Evolutionary conservation across 2,329 filamentous ascomycete species (phyloP).

Genomic region (Calonectria naviculata): DNA sequence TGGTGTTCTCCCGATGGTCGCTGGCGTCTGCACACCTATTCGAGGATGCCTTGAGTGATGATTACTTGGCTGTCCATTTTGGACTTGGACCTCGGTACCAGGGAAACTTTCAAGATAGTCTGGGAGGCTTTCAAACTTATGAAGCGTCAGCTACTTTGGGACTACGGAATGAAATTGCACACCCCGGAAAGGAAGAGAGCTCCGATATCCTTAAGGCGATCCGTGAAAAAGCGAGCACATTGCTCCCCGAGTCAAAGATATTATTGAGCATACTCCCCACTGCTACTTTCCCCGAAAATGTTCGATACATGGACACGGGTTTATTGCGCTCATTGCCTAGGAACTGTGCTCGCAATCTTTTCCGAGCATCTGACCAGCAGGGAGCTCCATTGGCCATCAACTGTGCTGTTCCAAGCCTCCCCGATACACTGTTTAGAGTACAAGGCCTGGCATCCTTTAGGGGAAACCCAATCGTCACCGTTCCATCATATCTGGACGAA

Average conservation of each 20-base stretch:
- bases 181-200: conserved; percentile 88
- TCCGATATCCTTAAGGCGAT: conserved; percentile 94
- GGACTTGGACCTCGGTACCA: conserved; percentile 91
- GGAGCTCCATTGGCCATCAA: conserved; percentile 88
- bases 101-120: conserved; percentile 95
- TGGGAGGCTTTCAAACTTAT: conserved; percentile 97
- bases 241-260: conserved; percentile 85
- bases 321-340: conserved; percentile 82
- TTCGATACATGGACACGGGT: conserved; percentile 80
- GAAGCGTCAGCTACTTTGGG: conserved; percentile 91
- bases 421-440: conserved; percentile 84
- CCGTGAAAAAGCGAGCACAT: conserved; percentile 81
- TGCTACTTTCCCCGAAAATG: conserved; percentile 83
- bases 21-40: conserved; percentile 91
- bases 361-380: conserved; percentile 50
- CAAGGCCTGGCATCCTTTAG: conserved; percentile 86
- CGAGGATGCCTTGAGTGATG: conserved; percentile 88
- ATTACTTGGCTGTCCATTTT: conserved; percentile 90
- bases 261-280: conserved; percentile 86
- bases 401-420: conserved; percentile 85
- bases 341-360: conserved; percentile 72
- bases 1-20: conserved; percentile 86
- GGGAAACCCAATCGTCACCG: conserved; percentile 83
- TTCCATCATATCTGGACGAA: conserved; percentile 89
- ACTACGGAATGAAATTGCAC: conserved; percentile 89